Base-by-base conservation (phyloP, 2,329 filamentous ascomycete genomes). In the Elsinoe fawcettii region DNA sequence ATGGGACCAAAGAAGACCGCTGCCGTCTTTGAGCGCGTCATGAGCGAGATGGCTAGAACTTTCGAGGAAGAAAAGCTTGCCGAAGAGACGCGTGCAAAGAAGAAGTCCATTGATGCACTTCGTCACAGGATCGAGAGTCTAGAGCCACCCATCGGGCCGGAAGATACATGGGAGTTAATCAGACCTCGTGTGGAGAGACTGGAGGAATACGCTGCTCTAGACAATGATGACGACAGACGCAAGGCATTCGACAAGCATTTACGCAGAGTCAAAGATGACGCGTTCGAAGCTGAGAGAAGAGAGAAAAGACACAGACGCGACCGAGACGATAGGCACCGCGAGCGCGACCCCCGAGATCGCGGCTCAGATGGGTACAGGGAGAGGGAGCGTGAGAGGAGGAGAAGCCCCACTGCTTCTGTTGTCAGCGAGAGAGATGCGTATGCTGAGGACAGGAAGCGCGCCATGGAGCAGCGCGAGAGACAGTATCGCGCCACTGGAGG, bases 401-500 rank as follows among this genome's bases (percentile, higher is more conserved):
- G 54, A 27, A 56, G 54, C 43, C 30, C 25, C n/a, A 47, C 54
- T 4, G 37, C 54, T 4, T 53, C 49, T 8, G 37, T 27, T 8
- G 27, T 43, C 53, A 56, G 39, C 16, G 54, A 95, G 60, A 75
- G 67, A 59, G 67, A 69, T 57, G 71, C 69, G 55, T 69, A 71
- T 60, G 93, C 97, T 73, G 93, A 91, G 60, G 93, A 99, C 69
- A 85, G 93, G 63, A 87, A 90, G 66, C 93, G 92, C 71, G 92
- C 92, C 43, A 91, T 93, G 68, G 90, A 91, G 58, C 91, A 96
- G 69, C 86, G 95, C 49, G 95, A 97, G 74, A 87, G 91, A 63
- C 91, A 95, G 65, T 95, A 96, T 73, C 85, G 89, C 74, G 78
- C 83, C 44, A 84, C 80, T 68, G 49, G 56, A 41, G 51, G 56